A percentile compares a stretch with the other conserved stretches of the same genome.
phyloP scores from a whole-genome alignment of 2,329 filamentous ascomycete genomes.

The Alternaria angustiovoidea region DNA sequence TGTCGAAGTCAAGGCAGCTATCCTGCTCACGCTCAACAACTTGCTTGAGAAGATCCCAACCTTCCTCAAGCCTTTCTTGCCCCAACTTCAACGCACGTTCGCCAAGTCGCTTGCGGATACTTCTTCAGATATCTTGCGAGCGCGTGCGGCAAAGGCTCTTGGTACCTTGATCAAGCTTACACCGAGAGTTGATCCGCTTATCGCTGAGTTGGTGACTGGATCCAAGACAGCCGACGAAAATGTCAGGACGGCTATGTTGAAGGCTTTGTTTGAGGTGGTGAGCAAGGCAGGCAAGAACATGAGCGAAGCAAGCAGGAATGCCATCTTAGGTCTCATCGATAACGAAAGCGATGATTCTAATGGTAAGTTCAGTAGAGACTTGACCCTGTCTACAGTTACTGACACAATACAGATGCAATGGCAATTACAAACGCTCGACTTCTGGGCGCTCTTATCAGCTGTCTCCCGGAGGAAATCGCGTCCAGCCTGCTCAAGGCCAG shows the following conservation, averaged over 20 bases:
- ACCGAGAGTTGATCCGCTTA: slow-evolving; percentile 92
- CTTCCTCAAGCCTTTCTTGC: slow-evolving; percentile 94
- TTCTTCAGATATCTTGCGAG: slow-evolving; percentile 85
- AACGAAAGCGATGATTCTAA: slow-evolving; percentile 79
- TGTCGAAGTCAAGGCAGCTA: slow-evolving; percentile 94
- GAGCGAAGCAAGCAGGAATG: slow-evolving; percentile 85
- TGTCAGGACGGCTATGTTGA: slow-evolving; percentile 95
- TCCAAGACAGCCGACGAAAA: slow-evolving; percentile 88
- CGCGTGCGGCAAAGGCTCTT: slow-evolving; percentile 88
- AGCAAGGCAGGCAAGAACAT: slow-evolving; percentile 95
- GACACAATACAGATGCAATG: slow-evolving; percentile 64
- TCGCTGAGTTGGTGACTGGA: slow-evolving; percentile 91
- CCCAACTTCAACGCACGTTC: slow-evolving; percentile 95
- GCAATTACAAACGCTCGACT: slow-evolving; percentile 90
- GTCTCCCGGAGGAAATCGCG: slow-evolving; percentile 77
- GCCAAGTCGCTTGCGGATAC: slow-evolving; percentile 94
- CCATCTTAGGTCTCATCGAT: slow-evolving; percentile 90
- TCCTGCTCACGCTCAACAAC: slow-evolving; percentile 92
- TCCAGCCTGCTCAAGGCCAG: slow-evolving; percentile 69
- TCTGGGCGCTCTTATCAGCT: slow-evolving; percentile 87
- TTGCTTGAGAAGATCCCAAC: slow-evolving; percentile 95
- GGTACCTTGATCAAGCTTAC: slow-evolving; percentile 96
- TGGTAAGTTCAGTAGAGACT: slow-evolving; percentile 51
- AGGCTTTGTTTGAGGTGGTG: slow-evolving; percentile 94
- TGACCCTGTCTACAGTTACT: slow-evolving; percentile 2